Base-by-base conservation (phyloP, 2,329 filamentous ascomycete genomes). In the Lachnellula arida region DNA sequence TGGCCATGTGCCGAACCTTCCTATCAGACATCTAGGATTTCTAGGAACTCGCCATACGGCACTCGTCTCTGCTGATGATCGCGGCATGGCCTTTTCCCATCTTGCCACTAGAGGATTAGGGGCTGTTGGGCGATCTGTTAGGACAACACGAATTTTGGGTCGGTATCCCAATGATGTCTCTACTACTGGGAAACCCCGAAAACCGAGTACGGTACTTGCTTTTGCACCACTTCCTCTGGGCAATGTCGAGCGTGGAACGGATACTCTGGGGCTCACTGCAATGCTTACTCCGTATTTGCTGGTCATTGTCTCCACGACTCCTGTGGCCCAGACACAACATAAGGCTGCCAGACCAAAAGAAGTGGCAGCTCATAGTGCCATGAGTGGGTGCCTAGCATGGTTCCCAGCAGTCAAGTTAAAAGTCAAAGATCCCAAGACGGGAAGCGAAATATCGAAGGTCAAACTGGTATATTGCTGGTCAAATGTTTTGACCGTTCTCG, bases 401-500 rank as follows among this genome's bases (percentile, higher is more conserved):
- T 99, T 99, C 69, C 94, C 94, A 2, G 91, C 92, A 2, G 94
- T 99, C 46, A 94, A 89, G 68, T 77, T 99, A 44, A 97, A 97
- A 71, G 82, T 84, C 15, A 81, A 84, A 9, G 86, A 91, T 59
- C 76, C 82, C 1, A 78, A 81, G 47, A 84, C 82, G 0, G 85
- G 84, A 5, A 87, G 85, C 65, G 81, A 85, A 7, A 79, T 86
- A 9, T 92, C 89, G 17, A 87, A 86, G 67, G 88, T 87, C 39
- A 97, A 99, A 71, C 80, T 99, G 17, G 93, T 90, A 0, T 99
- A 99, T 74, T 97, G 92, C 72, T 99, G 94, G 94, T 97, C 94
- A 2, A 97, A 97, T 67, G 85, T 97, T n/a, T 75, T 99, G 62
- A 97, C 92, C 0, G 86, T 99, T 5, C 75, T 99, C 23, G 94